Conservation (phyloP, 2,329 filamentous ascomycete species). For the Paraconiothyrium brasiliense region DNA sequence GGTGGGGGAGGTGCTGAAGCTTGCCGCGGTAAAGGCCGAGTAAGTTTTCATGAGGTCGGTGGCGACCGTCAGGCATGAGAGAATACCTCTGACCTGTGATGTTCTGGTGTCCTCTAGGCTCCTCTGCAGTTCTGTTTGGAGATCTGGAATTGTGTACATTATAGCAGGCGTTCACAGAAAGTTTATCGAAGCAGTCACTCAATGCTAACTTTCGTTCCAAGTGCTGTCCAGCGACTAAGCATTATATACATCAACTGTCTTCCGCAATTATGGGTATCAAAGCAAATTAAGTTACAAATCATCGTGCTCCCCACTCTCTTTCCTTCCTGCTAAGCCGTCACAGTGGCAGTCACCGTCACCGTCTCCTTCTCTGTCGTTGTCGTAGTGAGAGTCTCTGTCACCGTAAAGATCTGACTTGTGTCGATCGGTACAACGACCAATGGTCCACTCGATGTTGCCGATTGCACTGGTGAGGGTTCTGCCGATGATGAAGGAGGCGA, state of each 20-base stretch:
- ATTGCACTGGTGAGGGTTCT: slow-evolving; percentile 15
- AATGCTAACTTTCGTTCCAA: not conserved
- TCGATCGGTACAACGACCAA: slow-evolving; percentile 47
- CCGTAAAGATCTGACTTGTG: slow-evolving; percentile 43
- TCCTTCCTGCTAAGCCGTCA: slow-evolving; percentile 24
- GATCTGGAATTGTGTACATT: not conserved
- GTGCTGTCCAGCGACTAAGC: not conserved
- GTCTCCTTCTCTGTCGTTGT: slow-evolving; percentile 45
- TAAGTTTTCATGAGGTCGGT: slow-evolving; percentile 30
- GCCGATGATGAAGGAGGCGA: slow-evolving; percentile 7
- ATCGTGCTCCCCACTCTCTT: not conserved
- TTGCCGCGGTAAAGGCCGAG: slow-evolving; percentile 71
- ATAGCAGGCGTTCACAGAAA: not conserved
- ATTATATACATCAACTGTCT: not conserved
- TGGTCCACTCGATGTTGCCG: slow-evolving; percentile 33
- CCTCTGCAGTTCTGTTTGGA: not conserved
- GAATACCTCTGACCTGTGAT: not conserved
- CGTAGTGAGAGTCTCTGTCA: slow-evolving; percentile 39
- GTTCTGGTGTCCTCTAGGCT: too few species aligned
- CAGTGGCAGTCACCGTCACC: slow-evolving; percentile 37
- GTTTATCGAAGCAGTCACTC: not conserved
- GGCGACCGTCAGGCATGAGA: not conserved
- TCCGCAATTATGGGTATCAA: not conserved
- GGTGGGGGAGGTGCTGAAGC: slow-evolving; percentile 82
- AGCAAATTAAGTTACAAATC: not conserved